These are phyloP conservation scores for Arthrobotrys conoides DNA, from an alignment of 2,329 filamentous ascomycete genomes.

Conservation along the genomic window DNA sequence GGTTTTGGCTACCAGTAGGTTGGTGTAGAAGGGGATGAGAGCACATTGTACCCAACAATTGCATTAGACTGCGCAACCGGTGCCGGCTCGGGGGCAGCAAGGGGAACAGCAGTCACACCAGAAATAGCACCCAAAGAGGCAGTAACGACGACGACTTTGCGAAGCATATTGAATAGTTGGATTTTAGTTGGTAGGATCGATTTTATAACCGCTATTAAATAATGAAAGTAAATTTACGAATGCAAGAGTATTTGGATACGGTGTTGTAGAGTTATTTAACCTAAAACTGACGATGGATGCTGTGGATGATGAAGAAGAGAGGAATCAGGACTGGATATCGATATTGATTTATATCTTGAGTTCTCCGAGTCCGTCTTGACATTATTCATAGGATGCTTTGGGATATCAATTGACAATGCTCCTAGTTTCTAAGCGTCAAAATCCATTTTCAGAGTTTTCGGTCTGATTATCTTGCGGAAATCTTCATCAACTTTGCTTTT, in stretches of 20 bases:
- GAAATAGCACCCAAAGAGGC: slow-evolving; percentile 6
- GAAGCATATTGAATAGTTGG: slow-evolving; percentile 4
- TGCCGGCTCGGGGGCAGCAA: background rate
- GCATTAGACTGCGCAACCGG: background rate
- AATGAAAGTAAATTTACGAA: background rate
- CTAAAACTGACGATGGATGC: background rate
- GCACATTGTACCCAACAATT: background rate
- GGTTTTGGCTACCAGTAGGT: background rate
- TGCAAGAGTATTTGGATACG: background rate
- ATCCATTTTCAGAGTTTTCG: slow-evolving; percentile 5
- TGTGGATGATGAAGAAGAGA: background rate
- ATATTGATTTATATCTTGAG: background rate
- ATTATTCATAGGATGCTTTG: background rate
- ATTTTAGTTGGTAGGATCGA: background rate
- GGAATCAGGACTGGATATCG: background rate
- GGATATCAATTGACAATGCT: slow-evolving; percentile 3
- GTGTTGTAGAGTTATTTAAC: background rate
- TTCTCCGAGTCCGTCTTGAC: background rate
- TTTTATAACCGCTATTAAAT: background rate
- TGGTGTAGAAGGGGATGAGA: background rate
- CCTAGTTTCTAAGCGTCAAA: slow-evolving; percentile 5
- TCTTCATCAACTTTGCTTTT: background rate
- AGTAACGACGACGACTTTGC: background rate
- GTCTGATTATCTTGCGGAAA: background rate
- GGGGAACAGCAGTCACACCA: background rate